Evolutionary conservation across 2,329 filamentous ascomycete species (phyloP).

Genomic region (Stachybotrys echinatus): DNA sequence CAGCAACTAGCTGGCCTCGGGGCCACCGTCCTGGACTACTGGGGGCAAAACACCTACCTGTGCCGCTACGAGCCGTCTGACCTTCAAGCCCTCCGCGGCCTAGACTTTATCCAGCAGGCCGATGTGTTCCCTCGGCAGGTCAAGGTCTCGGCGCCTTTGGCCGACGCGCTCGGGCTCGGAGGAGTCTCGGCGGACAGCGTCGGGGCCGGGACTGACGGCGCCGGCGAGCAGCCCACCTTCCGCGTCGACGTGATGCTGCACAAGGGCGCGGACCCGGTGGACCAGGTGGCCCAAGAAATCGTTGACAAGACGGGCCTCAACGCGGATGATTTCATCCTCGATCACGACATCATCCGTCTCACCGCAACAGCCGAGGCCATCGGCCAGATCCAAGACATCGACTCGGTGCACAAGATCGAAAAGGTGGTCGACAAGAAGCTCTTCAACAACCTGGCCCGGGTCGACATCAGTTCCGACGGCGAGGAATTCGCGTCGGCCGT

Average conservation of each 20-base stretch:
- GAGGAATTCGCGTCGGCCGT: neutral
- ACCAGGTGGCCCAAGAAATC: neutral
- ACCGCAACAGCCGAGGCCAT: neutral
- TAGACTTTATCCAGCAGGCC: neutral
- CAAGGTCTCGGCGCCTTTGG: neutral
- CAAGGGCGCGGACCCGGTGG: neutral
- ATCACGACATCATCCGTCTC: conserved; percentile 2
- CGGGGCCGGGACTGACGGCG: too few relatives aligned
- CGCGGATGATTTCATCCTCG: neutral
- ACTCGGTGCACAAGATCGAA: conserved; percentile 1
- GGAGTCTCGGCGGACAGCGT: neutral
- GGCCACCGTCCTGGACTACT: neutral
- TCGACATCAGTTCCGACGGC: neutral
- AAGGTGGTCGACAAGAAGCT: neutral
- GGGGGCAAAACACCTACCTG: neutral
- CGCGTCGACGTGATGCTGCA: neutral
- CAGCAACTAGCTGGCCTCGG: neutral
- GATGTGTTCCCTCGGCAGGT: neutral
- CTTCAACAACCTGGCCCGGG: conserved; percentile 1
- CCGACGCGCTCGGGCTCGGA: neutral
- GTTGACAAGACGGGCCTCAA: neutral
- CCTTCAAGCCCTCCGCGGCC: neutral
- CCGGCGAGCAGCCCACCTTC: neutral
- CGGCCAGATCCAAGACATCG: neutral
- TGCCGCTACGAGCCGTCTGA: neutral